Conservation (phyloP, 2,329 filamentous ascomycete species). For the Cytospora piceicola region DNA sequence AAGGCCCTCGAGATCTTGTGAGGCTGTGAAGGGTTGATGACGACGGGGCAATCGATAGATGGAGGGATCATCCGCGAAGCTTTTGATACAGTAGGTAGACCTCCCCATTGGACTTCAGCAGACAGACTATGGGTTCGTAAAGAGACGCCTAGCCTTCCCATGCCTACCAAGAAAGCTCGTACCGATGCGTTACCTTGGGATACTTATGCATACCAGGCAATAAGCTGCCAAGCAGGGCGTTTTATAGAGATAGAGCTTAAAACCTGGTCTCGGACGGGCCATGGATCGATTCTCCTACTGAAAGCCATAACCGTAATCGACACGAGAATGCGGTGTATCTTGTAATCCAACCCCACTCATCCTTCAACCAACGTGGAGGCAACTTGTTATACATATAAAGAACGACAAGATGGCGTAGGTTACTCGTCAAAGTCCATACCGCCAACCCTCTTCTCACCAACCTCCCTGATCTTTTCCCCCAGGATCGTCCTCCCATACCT, state of each 20-base stretch:
- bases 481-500: constrained; percentile 80
- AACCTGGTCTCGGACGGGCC: no score
- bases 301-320: no score
- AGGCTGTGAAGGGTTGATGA: not conserved
- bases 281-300: no score
- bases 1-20: no score
- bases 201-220: not conserved
- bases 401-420: not conserved
- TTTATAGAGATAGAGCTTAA: no score
- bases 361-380: not conserved
- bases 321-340: no score
- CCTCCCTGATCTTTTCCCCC: constrained; percentile 86
- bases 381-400: not conserved
- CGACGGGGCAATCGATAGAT: not conserved
- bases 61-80: not conserved
- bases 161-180: not conserved
- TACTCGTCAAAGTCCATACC: constrained; percentile 50
- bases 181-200: not conserved
- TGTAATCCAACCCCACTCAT: not conserved
- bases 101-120: not conserved
- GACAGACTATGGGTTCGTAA: not conserved
- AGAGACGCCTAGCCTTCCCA: not conserved
- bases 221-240: no score
- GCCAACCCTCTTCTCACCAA: constrained; percentile 72
- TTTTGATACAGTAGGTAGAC: not conserved